Evolutionary conservation across 805 yeast genomes (phyloP).

Genomic region (Kregervanrija pseudodelftensis): DNA sequence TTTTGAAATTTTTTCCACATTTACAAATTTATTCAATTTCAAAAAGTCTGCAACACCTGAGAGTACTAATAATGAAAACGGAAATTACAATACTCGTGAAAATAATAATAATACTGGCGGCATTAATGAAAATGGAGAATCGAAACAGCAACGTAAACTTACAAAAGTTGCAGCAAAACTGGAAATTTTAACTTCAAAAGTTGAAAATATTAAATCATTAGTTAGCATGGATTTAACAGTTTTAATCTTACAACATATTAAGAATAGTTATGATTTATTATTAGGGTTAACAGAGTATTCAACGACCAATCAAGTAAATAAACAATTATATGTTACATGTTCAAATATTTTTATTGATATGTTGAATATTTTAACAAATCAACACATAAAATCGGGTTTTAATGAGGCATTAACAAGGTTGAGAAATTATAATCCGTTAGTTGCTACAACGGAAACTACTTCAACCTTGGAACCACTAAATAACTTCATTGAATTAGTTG

Average conservation of each 20-base stretch:
- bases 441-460: conserved; percentile 6
- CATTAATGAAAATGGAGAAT: conserved; percentile 4
- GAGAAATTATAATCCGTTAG: conserved; percentile 62
- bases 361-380: conserved; percentile 52
- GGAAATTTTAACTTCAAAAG: conserved; percentile 66
- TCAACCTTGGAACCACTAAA: conserved; percentile 72
- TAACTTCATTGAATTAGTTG: conserved; percentile 83
- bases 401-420: conserved; percentile 68
- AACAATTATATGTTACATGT: conserved; percentile 28
- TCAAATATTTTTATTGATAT: conserved; percentile 65
- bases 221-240: conserved; percentile 78
- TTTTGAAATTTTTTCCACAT: conserved; percentile 52
- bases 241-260: conserved; percentile 61
- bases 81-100: conserved; percentile 24
- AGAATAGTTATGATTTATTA: conserved; percentile 54
- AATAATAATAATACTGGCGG: conserved; percentile 16
- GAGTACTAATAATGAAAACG: conserved; percentile 15
- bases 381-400: conserved; percentile 84
- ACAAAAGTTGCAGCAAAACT: conserved; percentile 76
- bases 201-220: conserved; percentile 67
- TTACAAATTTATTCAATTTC: conserved; percentile 53
- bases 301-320: conserved; percentile 23
- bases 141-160: conserved; percentile 24
- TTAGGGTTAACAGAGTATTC: conserved; percentile 34
- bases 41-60: conserved; percentile 9